Evolutionary conservation across 345 rosid species (phyloP), one percentile per base, ranked within the genome.

Genomic region (Viola odorata): DNA sequence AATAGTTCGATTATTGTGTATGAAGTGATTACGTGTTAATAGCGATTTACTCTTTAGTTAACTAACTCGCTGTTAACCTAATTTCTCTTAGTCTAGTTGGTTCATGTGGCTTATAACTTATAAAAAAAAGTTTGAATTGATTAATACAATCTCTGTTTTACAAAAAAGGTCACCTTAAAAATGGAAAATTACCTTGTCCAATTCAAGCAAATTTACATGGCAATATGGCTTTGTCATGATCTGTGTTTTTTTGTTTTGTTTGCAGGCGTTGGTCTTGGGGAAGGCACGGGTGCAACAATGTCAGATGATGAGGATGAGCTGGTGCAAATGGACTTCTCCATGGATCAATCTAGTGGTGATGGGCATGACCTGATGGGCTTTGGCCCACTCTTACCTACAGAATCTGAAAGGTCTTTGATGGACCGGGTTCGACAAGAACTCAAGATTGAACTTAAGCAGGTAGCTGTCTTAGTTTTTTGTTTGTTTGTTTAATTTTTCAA

Each of bases 341-440:
- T 85, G 61, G 96, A 89, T 61, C 96, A 79, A 70, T 78, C 90
- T 0, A 77, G 75, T 39, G 57, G 66, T 32, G 98, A 89, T 14
- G 71, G 72, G 3, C 85, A 84, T 41, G 96, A 89, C 59, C 69
- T 89, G 74, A 89, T 86, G 67, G 97, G 99, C 38, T 86, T 94
- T 60, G 99, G 99, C 53, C 97, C 99, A 8, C 75, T 89, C 57
- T 83, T 89, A 62, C 99, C 97, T 4, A 86, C 99, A 0, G 99
- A 94, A 69, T 89, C 99, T 0, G 99, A 94, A 79, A 78, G 99
- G 69, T 84, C 99, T 72, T 77, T 94, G n/a, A 94, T 94, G 99
- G 99, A 94, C 74, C 81, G 99, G 73, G 99, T 94, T 40, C 76
- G 99, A n/a, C 97, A 89, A 73, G 99, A 94, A 69, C 70, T 94